phyloP scores from a whole-genome alignment of 495 filamentous ascomycete genomes.

The Parmelia sp. region DNA sequence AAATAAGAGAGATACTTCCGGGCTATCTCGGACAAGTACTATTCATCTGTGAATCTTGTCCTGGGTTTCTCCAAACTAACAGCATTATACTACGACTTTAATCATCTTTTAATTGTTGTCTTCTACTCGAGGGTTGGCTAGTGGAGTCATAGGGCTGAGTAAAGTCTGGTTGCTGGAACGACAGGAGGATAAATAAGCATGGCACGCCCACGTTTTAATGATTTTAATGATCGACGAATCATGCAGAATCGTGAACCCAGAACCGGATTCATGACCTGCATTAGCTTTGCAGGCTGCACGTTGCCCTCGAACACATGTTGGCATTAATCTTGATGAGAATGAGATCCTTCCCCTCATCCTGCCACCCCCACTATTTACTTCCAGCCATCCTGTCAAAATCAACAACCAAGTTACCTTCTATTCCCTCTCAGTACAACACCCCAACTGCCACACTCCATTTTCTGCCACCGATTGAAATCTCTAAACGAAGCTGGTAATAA shows the following conservation, averaged over 20 bases:
- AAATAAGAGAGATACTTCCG: not conserved
- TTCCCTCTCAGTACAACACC: too few relatives aligned
- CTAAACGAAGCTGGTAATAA: not conserved
- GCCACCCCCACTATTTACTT: not conserved
- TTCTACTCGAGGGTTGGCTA: too few relatives aligned
- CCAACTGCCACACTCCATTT: not conserved
- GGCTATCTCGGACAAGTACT: not conserved
- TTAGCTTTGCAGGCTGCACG: not conserved
- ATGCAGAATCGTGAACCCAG: not conserved
- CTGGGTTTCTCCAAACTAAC: not conserved
- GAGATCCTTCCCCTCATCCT: not conserved
- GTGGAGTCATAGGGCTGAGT: not conserved
- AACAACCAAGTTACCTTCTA: not conserved
- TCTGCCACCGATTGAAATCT: not conserved
- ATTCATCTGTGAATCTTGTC: not conserved
- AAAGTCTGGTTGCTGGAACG: not conserved
- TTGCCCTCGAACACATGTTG: not conserved
- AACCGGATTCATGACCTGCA: not conserved
- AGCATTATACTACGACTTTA: not conserved
- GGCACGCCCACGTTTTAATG: not conserved
- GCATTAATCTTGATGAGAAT: not conserved
- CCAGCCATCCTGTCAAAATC: not conserved
- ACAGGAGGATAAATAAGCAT: not conserved
- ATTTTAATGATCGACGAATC: slow-evolving; percentile 6
- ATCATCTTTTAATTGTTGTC: not conserved